These are phyloP conservation scores for Triticum monococcum DNA, from an alignment of 176 grass and related monocot genomes.

Conservation along the genomic window DNA sequence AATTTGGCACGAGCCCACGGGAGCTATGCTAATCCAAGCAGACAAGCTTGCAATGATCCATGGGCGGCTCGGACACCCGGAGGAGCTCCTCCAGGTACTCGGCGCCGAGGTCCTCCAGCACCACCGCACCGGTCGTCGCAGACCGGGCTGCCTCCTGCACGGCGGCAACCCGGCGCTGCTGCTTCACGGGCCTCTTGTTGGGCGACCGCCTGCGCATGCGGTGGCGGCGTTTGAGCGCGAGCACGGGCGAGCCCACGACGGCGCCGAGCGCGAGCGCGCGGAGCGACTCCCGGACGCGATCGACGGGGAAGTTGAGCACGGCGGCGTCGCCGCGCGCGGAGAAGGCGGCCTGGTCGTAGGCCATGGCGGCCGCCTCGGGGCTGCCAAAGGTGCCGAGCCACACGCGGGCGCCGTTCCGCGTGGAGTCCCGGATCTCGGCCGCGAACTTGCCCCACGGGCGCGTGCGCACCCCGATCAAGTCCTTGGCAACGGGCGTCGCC, in stretches of 20 bases:
- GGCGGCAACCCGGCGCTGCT: neutral
- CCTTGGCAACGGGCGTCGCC: neutral
- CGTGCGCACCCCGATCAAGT: neutral
- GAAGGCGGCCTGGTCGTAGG: neutral
- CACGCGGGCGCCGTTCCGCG: neutral
- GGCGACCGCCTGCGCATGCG: neutral
- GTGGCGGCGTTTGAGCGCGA: neutral
- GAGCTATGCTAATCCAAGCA: neutral
- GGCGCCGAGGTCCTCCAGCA: neutral
- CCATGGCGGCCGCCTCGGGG: neutral
- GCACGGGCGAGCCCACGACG: neutral
- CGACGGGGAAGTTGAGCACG: neutral
- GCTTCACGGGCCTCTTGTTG: neutral
- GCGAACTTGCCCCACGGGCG: neutral
- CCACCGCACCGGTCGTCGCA: neutral
- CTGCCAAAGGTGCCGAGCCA: neutral
- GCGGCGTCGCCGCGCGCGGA: neutral
- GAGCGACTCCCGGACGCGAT: neutral
- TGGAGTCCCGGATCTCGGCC: neutral
- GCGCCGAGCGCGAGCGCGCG: neutral
- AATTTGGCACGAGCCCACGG: neutral
- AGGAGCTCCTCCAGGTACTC: neutral
- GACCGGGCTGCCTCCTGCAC: neutral
- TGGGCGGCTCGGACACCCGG: neutral
- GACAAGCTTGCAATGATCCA: neutral